phyloP scores from a whole-genome alignment of 2,329 filamentous ascomycete species.

The Delphinella strobiligena region DNA sequence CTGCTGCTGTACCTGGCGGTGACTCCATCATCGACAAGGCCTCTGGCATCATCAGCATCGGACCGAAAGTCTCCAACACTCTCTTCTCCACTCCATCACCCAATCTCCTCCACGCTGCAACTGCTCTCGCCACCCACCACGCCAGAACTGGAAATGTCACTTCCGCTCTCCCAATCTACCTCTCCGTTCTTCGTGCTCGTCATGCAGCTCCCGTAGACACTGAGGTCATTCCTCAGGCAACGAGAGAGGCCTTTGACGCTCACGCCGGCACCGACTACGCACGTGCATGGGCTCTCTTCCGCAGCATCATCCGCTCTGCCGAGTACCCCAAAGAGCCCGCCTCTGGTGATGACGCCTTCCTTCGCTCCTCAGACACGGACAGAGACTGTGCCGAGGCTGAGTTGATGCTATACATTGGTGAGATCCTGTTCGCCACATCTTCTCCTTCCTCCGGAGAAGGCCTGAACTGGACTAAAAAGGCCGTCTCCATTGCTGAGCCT shows the following conservation, averaged over 20 bases:
- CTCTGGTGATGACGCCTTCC: slow-evolving; percentile 56
- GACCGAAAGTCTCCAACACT: background rate
- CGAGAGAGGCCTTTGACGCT: slow-evolving; percentile 10
- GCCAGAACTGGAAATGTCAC: slow-evolving; percentile 56
- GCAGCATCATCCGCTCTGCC: slow-evolving; percentile 23
- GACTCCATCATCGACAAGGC: slow-evolving; percentile 45
- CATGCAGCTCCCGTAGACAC: slow-evolving; percentile 41
- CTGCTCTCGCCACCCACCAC: slow-evolving; percentile 65
- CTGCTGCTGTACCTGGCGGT: slow-evolving; percentile 38
- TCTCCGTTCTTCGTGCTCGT: slow-evolving; percentile 72
- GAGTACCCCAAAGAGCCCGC: slow-evolving; percentile 57
- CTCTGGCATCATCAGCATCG: slow-evolving; percentile 41
- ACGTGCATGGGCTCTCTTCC: slow-evolving; percentile 17
- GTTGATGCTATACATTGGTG: slow-evolving; percentile 80
- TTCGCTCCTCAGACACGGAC: slow-evolving; percentile 47
- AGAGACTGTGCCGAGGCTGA: slow-evolving; percentile 70
- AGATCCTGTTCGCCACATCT: slow-evolving; percentile 70
- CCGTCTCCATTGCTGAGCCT: slow-evolving; percentile 4
- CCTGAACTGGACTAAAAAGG: slow-evolving; percentile 59
- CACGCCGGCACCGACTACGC: slow-evolving; percentile 11
- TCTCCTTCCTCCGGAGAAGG: slow-evolving; percentile 50
- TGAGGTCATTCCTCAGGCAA: background rate
- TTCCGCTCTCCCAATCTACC: slow-evolving; percentile 67
- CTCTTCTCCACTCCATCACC: slow-evolving; percentile 44
- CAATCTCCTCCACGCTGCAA: slow-evolving; percentile 66